These are phyloP conservation scores for Pythium chondricola DNA, from an alignment of 352 stramenopile genomes.

Conservation along the genomic window DNA sequence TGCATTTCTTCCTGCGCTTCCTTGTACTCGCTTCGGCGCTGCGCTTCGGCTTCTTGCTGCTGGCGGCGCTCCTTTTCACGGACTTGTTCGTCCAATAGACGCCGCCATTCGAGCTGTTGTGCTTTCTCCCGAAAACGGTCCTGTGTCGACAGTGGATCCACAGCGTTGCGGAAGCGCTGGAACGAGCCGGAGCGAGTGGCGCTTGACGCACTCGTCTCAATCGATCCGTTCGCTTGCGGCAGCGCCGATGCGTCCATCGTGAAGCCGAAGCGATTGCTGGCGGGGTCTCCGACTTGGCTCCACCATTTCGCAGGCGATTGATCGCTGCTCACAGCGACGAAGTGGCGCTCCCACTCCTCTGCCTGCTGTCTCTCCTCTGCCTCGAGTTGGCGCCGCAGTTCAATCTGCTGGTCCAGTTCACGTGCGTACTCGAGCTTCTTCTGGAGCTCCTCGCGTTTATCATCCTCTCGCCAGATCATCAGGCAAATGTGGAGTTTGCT, in stretches of 20 bases:
- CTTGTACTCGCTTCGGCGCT: slow-evolving; percentile 27
- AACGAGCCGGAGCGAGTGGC: slow-evolving; percentile 25
- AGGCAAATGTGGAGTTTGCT: neutral
- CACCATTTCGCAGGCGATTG: slow-evolving; percentile 68
- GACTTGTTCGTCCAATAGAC: slow-evolving; percentile 65
- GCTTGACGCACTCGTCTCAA: slow-evolving; percentile 7
- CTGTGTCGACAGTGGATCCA: slow-evolving; percentile 28
- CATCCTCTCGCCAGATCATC: slow-evolving; percentile 55
- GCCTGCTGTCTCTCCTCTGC: slow-evolving; percentile 43
- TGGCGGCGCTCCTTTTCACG: slow-evolving; percentile 58
- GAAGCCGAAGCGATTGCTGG: slow-evolving; percentile 7
- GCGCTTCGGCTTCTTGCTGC: slow-evolving; percentile 34
- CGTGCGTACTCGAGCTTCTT: slow-evolving; percentile 59
- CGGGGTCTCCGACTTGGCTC: slow-evolving; percentile 44
- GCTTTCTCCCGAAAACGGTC: slow-evolving; percentile 51
- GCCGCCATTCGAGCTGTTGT: slow-evolving; percentile 66
- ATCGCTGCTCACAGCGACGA: slow-evolving; percentile 29
- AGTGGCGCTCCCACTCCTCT: slow-evolving; percentile 50
- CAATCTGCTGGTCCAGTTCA: slow-evolving; percentile 69
- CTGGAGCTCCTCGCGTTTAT: slow-evolving; percentile 37
- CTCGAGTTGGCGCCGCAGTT: slow-evolving; percentile 37
- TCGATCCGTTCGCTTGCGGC: neutral
- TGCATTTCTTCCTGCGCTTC: slow-evolving; percentile 44
- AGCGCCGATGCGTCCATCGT: slow-evolving; percentile 14
- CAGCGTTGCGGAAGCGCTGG: slow-evolving; percentile 51